Conservation (phyloP, 352 stramenopile species). For the Pythium phragmiticola region DNA sequence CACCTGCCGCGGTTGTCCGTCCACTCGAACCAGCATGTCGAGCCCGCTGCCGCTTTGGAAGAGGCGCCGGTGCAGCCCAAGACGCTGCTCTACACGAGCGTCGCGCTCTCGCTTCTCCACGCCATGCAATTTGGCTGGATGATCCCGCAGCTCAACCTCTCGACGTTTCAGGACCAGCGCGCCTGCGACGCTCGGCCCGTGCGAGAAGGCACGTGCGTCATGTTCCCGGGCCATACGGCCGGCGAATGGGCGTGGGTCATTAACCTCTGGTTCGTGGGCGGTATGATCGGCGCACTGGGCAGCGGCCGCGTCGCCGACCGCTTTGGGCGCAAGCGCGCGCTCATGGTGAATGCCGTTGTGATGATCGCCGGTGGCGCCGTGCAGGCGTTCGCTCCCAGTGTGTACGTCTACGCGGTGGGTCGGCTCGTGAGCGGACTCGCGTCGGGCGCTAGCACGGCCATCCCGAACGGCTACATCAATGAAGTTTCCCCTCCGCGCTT, state of each 20-base stretch:
- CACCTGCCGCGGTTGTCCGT: no score
- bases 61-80: no score
- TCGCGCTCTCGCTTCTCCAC: slow-evolving; percentile 46
- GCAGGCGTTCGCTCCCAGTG: slow-evolving; percentile 29
- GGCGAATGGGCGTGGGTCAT: slow-evolving; percentile 48
- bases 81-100: slow-evolving; percentile 32
- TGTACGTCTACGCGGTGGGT: slow-evolving; percentile 36
- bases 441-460: slow-evolving; percentile 34
- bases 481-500: slow-evolving; percentile 33
- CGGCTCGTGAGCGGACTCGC: slow-evolving; percentile 50
- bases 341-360: slow-evolving; percentile 28
- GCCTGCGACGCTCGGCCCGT: slow-evolving; percentile 41
- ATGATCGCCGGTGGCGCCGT: slow-evolving; percentile 42
- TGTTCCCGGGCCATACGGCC: slow-evolving; percentile 42
- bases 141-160: slow-evolving; percentile 65
- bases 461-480: slow-evolving; percentile 30
- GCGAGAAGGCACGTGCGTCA: slow-evolving; percentile 29
- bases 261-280: slow-evolving; percentile 62
- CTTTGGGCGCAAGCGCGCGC: slow-evolving; percentile 42
- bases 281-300: slow-evolving; percentile 44
- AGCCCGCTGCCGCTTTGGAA: no score
- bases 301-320: slow-evolving; percentile 39
- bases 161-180: slow-evolving; percentile 46
- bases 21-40: no score
- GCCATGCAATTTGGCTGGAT: slow-evolving; percentile 57